Percentiles rank a stretch among this genome's conserved stretches.
phyloP scores from a whole-genome alignment of 1,139 yeast species.

The Geotrichum carabidarum region DNA sequence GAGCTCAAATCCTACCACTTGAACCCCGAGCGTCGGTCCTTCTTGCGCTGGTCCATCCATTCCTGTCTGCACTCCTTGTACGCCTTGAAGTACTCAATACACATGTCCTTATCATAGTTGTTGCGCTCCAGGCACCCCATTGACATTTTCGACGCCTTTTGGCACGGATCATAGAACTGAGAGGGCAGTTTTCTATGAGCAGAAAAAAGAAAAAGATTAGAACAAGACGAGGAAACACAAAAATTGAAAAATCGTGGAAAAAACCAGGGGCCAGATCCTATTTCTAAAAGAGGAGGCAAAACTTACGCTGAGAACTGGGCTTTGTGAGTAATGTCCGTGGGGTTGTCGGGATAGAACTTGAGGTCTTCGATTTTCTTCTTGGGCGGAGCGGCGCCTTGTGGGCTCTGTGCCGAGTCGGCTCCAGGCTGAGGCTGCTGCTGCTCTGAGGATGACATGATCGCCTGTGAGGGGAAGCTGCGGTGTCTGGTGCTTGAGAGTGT shows the following conservation, averaged over 20 bases:
- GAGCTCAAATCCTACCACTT: constrained; percentile 13
- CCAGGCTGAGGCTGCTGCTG: background rate
- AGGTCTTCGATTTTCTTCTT: constrained; percentile 18
- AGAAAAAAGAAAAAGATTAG: background rate
- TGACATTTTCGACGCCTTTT: constrained; percentile 82
- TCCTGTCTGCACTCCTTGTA: constrained; percentile 87
- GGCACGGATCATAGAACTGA: constrained; percentile 88
- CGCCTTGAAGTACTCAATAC: constrained; percentile 85
- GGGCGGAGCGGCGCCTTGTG: background rate
- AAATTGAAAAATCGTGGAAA: too few species aligned
- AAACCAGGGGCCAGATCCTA: too few species aligned
- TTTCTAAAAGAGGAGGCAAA: background rate
- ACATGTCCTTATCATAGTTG: constrained; percentile 67
- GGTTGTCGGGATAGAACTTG: constrained; percentile 78
- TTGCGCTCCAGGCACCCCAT: constrained; percentile 71
- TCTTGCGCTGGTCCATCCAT: constrained; percentile 42
- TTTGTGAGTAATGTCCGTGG: constrained; percentile 57
- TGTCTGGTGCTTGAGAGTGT: background rate
- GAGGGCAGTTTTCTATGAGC: constrained; percentile 58
- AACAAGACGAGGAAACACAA: too few species aligned
- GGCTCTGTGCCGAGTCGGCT: background rate
- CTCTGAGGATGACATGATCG: background rate
- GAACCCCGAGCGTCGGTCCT: constrained; percentile 21
- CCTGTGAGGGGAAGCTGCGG: background rate
- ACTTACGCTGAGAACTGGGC: constrained; percentile 47